These are phyloP conservation scores for Obba rivulosa DNA, from an alignment of 768 basidiomycete species.

Conservation along the genomic window DNA sequence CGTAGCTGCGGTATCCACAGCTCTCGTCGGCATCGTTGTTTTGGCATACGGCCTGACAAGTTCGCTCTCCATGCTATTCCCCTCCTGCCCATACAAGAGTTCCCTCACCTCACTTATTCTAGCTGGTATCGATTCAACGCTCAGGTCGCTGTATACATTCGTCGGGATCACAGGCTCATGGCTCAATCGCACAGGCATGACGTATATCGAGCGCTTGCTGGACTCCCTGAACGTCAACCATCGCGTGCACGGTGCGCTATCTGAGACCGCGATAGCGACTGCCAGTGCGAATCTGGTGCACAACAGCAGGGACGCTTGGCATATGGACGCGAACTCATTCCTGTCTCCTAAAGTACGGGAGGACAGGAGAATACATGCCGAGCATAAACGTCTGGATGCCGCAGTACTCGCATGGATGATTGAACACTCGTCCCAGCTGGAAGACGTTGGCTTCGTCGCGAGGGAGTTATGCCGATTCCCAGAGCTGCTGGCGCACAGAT, in stretches of 20 bases:
- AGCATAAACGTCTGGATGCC: slow-evolving; percentile 1
- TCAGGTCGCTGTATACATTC: neutral
- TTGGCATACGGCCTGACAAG: slow-evolving; percentile 11
- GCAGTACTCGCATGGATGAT: neutral
- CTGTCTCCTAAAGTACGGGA: neutral
- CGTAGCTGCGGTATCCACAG: slow-evolving; percentile 7
- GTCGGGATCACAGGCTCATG: no score
- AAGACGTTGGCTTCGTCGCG: neutral
- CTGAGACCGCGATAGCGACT: neutral
- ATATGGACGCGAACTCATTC: neutral
- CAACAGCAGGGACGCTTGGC: neutral
- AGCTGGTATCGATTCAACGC: neutral
- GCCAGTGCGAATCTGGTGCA: neutral
- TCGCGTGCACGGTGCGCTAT: neutral
- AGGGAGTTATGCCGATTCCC: neutral
- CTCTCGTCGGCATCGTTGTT: slow-evolving; percentile 6
- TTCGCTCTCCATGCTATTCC: slow-evolving; percentile 9
- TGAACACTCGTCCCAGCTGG: neutral
- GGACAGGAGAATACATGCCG: neutral
- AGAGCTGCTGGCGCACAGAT: neutral
- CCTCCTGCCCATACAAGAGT: slow-evolving; percentile 15
- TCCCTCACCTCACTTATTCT: slow-evolving; percentile 1
- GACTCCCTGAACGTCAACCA: neutral
- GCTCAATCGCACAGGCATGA: no score
- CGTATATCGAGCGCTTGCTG: neutral